These are phyloP conservation scores for Heliophila coronopifolia DNA, from an alignment of 441 rosid genomes.

Conservation along the genomic window DNA sequence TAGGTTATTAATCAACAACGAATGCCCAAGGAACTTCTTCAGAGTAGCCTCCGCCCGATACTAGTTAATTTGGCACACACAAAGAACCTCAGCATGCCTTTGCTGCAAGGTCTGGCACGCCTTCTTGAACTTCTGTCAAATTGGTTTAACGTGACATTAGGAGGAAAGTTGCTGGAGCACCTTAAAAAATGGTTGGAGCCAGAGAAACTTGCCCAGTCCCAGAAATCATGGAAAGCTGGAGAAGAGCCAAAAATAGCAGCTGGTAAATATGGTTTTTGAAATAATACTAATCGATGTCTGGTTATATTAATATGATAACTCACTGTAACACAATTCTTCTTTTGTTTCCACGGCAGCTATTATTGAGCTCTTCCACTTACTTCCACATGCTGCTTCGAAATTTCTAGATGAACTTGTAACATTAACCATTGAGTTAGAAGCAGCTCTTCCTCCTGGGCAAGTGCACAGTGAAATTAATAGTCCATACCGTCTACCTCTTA, in stretches of 20 bases:
- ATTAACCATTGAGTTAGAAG: conserved; percentile 93
- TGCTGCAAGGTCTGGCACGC: conserved; percentile 96
- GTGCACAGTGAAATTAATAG: conserved; percentile 96
- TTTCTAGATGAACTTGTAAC: conserved; percentile 98
- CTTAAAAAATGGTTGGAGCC: conserved; percentile 99
- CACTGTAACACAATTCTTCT: conserved; percentile 11
- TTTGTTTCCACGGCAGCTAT: conserved; percentile 69
- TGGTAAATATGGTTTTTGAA: conserved; percentile 40
- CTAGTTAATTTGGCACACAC: conserved; percentile 94
- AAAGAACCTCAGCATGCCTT: conserved; percentile 97
- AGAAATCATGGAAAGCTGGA: conserved; percentile 95
- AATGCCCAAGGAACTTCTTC: conserved; percentile 98
- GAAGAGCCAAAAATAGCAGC: conserved; percentile 99
- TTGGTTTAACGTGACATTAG: conserved; percentile 98
- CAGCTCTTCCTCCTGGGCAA: conserved; percentile 84
- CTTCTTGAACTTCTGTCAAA: conserved; percentile 93
- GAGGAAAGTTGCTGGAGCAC: conserved; percentile 96
- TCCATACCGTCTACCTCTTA: conserved; percentile 96
- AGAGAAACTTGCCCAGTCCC: conserved; percentile 88
- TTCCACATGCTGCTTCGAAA: conserved; percentile 93
- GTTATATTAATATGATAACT: conserved; percentile 9
- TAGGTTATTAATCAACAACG: conserved; percentile 95
- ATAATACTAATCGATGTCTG: conserved; percentile 5
- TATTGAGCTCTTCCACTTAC: conserved; percentile 98
- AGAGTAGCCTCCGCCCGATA: conserved; percentile 97